A percentile compares a stretch with the other conserved stretches of the same genome.
Evolutionary conservation across 1,284 basidiomycete genomes (phyloP).

Genomic region (Takashimella tepidaria): DNA sequence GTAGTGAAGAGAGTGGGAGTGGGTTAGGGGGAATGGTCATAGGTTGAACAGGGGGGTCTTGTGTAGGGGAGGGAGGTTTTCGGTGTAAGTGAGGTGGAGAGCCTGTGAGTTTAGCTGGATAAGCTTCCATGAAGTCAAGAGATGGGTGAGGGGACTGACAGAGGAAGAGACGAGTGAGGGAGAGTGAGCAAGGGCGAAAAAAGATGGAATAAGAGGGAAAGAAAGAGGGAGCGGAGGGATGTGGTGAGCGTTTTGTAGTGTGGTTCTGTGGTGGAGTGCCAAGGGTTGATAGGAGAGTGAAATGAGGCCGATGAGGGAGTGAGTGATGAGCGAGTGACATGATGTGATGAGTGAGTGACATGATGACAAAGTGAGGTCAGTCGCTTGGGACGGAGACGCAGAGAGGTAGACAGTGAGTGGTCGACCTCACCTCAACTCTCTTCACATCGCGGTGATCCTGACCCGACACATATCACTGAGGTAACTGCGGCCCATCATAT

Average conservation of each 20-base stretch:
- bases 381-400: no score
- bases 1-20: constrained; percentile 1
- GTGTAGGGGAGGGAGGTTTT: constrained; percentile 4
- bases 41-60: constrained; percentile 1
- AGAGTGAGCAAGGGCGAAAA: not conserved
- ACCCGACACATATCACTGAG: no score
- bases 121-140: not conserved
- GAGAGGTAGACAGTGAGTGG: no score
- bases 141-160: not conserved
- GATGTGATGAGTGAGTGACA: no score
- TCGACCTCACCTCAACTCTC: no score
- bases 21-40: constrained; percentile 3
- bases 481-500: no score
- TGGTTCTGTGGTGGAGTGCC: no score
- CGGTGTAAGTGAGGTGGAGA: constrained; percentile 5
- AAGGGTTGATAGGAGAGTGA: not conserved
- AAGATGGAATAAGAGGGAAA: not conserved
- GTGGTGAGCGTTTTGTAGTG: no score
- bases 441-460: no score
- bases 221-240: not conserved
- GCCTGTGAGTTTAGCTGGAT: constrained; percentile 8
- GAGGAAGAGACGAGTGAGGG: not conserved
- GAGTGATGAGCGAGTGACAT: no score
- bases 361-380: no score
- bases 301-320: no score